Evolutionary conservation across 2,329 filamentous ascomycete species (phyloP).

Genomic region (Colletotrichum sp.): DNA sequence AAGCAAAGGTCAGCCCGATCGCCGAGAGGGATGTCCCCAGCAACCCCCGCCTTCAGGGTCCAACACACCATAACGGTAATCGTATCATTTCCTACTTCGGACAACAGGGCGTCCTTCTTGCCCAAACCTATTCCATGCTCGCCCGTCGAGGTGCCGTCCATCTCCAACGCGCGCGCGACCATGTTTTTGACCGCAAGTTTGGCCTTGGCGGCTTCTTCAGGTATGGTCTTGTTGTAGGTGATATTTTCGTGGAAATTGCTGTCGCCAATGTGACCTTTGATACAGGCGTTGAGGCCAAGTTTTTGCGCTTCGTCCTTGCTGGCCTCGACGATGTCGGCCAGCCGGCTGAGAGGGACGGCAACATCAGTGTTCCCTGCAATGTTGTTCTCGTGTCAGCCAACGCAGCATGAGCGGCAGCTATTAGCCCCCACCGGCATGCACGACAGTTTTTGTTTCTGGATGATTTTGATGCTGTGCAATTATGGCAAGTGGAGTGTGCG

Average conservation of each 20-base stretch:
- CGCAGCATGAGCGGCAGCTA: not conserved
- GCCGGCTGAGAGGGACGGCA: constrained; percentile 76
- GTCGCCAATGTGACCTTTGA: constrained; percentile 88
- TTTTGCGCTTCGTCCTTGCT: constrained; percentile 90
- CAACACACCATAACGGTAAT: constrained; percentile 75
- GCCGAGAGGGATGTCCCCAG: not conserved
- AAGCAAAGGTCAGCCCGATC: not conserved
- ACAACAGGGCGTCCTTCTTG: constrained; percentile 79
- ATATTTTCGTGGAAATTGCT: constrained; percentile 95
- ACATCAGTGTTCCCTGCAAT: constrained; percentile 76
- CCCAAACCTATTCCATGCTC: constrained; percentile 86
- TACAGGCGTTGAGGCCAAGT: constrained; percentile 82
- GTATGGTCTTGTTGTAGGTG: constrained; percentile 77
- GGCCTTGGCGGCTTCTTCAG: constrained; percentile 76
- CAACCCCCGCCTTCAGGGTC: constrained; percentile 13
- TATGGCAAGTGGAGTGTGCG: not conserved
- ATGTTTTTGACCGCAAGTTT: constrained; percentile 84
- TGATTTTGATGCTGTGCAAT: not conserved
- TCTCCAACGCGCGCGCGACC: constrained; percentile 87
- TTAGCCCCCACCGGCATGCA: not conserved
- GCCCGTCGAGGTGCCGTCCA: constrained; percentile 92
- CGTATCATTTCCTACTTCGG: constrained; percentile 81
- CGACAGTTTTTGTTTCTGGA: not conserved
- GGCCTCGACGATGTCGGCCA: constrained; percentile 78
- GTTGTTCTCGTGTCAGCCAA: not conserved